These are phyloP conservation scores for Macrolepiota dolichaula DNA, from an alignment of 768 basidiomycete species.

Conservation along the genomic window DNA sequence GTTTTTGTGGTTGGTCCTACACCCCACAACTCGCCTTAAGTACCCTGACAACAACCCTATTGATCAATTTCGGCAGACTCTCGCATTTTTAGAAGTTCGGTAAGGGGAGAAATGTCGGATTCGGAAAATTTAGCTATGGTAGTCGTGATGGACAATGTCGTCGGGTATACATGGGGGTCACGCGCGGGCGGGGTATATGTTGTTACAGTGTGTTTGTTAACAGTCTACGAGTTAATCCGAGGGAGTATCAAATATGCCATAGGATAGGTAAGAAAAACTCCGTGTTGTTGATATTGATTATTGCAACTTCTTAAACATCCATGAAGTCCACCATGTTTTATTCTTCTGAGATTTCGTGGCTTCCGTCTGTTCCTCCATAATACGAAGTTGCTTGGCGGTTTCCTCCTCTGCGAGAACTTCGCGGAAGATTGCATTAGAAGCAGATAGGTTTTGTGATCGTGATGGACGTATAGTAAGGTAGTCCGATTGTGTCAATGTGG, in stretches of 20 bases:
- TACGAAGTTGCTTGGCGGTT: conserved; percentile 46
- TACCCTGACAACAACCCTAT: conserved; percentile 11
- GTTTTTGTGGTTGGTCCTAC: background rate
- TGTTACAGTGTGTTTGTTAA: conserved; percentile 11
- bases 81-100: conserved; percentile 25
- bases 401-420: conserved; percentile 73
- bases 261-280: conserved; percentile 21
- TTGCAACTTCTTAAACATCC: conserved; percentile 53
- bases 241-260: conserved; percentile 31
- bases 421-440: conserved; percentile 60
- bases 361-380: conserved; percentile 54
- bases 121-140: conserved; percentile 24
- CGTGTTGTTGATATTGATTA: conserved; percentile 21
- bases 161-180: conserved; percentile 7
- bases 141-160: conserved; percentile 8
- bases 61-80: conserved; percentile 30
- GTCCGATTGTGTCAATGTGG: conserved; percentile 27
- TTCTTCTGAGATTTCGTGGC: conserved; percentile 39
- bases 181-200: conserved; percentile 8
- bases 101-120: conserved; percentile 34
- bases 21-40: conserved; percentile 9
- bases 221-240: conserved; percentile 31
- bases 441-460: conserved; percentile 43
- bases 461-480: conserved; percentile 10
- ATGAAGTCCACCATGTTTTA: conserved; percentile 61